Conservation (phyloP, 1,284 basidiomycete genomes). For the Puccinia horiana region DNA sequence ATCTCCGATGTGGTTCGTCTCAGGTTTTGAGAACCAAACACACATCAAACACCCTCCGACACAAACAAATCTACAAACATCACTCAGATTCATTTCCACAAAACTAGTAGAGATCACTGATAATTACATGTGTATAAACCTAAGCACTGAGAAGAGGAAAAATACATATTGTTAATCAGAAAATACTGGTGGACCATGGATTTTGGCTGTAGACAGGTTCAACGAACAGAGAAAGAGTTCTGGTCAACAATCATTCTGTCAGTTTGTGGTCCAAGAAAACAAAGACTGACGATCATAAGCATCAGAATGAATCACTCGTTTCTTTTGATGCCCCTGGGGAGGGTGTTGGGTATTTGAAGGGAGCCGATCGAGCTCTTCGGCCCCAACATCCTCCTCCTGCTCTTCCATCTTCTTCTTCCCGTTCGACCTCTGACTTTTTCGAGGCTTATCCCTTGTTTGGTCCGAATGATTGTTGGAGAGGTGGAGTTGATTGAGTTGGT, state of each 20-base stretch:
- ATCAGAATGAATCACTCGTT: background rate
- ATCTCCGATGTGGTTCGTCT: background rate
- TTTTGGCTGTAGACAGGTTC: background rate
- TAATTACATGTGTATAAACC: background rate
- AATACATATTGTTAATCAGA: background rate
- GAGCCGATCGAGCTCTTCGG: background rate
- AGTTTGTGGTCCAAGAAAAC: background rate
- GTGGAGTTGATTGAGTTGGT: background rate
- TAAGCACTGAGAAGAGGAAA: background rate
- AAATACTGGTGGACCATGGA: constrained; percentile 19
- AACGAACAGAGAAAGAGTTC: background rate
- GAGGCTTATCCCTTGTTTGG: background rate
- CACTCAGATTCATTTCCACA: background rate
- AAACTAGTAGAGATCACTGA: no score
- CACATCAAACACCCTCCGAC: background rate
- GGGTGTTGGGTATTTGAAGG: background rate
- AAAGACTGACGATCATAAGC: constrained; percentile 20
- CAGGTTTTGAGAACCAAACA: background rate
- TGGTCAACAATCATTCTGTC: background rate
- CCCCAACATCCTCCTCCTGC: background rate
- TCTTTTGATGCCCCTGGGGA: background rate
- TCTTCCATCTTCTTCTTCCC: constrained; percentile 9
- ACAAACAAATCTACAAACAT: background rate
- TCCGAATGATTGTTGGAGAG: no score
- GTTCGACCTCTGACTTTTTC: background rate